These are phyloP conservation scores for Cinnamomum chago DNA, from an alignment of 164 flowering plant species.

Conservation along the genomic window DNA sequence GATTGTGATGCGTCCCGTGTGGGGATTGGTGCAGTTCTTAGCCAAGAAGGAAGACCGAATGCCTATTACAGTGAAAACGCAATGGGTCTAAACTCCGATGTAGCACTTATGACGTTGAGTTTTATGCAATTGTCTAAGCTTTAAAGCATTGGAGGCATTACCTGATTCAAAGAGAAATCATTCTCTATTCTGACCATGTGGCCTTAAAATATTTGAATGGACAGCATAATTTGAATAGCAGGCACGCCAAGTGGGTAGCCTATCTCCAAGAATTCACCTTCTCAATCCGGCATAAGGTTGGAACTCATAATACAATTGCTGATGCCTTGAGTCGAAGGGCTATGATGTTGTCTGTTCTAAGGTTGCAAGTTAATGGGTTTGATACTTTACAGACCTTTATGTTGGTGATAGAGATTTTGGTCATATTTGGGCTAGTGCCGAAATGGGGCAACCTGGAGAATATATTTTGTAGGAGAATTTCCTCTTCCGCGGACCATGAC, in stretches of 20 bases:
- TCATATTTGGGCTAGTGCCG: too few relatives aligned
- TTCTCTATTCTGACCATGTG: not conserved
- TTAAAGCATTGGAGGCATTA: not conserved
- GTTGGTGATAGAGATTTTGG: too few relatives aligned
- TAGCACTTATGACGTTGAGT: not conserved
- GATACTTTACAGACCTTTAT: too few relatives aligned
- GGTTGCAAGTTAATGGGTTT: not conserved
- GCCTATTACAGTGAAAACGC: not conserved
- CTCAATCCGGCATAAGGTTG: not conserved
- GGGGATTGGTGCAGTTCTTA: not conserved
- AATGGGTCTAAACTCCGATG: not conserved
- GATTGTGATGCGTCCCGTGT: not conserved
- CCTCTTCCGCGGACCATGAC: too few relatives aligned
- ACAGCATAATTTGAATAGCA: not conserved
- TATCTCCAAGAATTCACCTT: not conserved
- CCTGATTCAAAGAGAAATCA: not conserved
- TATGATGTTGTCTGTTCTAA: not conserved
- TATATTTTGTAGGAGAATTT: too few relatives aligned
- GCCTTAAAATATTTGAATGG: not conserved
- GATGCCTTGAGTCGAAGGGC: not conserved
- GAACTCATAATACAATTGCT: not conserved
- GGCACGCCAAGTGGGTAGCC: not conserved
- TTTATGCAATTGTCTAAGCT: not conserved
- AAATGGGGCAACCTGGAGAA: too few relatives aligned
- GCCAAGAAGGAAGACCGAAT: not conserved